Base-by-base conservation (phyloP, 192 early-diverging fungal species). In the Gorgonomyces haynaldii region DNA sequence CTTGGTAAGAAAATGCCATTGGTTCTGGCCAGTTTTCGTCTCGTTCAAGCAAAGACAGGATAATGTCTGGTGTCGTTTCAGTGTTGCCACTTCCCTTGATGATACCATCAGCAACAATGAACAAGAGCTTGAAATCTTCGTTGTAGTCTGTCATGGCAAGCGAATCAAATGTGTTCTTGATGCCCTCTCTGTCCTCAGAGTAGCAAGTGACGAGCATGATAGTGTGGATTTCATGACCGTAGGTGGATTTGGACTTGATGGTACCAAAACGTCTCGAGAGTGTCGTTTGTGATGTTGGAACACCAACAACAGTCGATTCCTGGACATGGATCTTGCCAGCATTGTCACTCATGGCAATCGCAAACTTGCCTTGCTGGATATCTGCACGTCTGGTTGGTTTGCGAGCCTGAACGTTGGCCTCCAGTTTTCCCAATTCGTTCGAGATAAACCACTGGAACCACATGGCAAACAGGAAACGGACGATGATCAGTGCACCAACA, bases 31-130 rank as follows among this genome's bases (percentile, higher is more conserved):
- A 25, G 5, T n/a, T 41, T 2, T 30, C 17, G 30, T 60, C 63
- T 16, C 53, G 41, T 26, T 63, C 60, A 13, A 72, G 83, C 72
- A 96, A 72, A 13, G 68, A 72, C 4, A 92, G 28, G 45, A 88
- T 77, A 16, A 89, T 83, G 45, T 94, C 85, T 0, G 90, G 88
- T 4, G 92, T 96, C 13, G 78, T 75, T 51, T 74, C 70, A 28
- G 64, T 64, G 54, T 93, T 84, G 16, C 90, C 92, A 29, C 64
- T 67, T 20, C 92, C 92, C 42, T 81, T 92, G 61, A 96, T 84
- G 27, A 86, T 69, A 0, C 90, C 90, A 57, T 93, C 90, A 16
- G 79, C 76, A 45, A 93, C 71, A 4, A 90, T 76, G 37, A 93
- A 76, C 28, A 93, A 60, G 20, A 90, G 64, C 69, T 91, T 93